Base-by-base conservation (phyloP, 129 eudicot genomes). In the Calendula officinalis region DNA sequence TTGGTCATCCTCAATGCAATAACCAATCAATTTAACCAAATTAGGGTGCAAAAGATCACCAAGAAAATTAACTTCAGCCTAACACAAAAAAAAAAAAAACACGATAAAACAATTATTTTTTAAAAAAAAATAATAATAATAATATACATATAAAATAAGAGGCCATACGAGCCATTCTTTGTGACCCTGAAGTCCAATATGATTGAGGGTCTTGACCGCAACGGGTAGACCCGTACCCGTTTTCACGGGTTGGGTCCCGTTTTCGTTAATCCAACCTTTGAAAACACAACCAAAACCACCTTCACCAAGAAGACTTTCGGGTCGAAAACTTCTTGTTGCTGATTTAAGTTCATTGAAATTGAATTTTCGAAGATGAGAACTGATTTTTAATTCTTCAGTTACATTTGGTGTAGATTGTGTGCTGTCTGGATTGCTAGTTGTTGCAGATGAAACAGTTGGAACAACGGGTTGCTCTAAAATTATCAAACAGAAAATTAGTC, bases 231-330 rank as follows among this genome's bases (percentile, higher is more conserved):
- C 99, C 3, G 91, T 78, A 15, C 98, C 95, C 4, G 89, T 78
- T 73, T 79, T 92, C 30, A 80, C 95, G 0, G 96, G 89, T 4
- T 86, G 62, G 7, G 81, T 79, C 41, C 95, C 91, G 4, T 77
- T 79, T 56, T 88, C 95, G 17, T 81, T 84, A 36, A 92, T 64
- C 99, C 99, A 92, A 56, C 99, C 96, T 71, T 92, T 92, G 66
- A 81, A 92, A 17, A 92, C 99, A 69, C 95, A 86, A 66, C 99
- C 99, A 50, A 92, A 92, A 15, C 99, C 99, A 66, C 99, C 99
- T 42, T 92, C 96, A 62, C 99, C 99, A 16, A 92, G 87, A 13
- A 92, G 86, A 66, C 83, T 81, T 47, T 85, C 96, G 9, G 95
- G 87, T 79, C 95, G 83, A 53, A 92, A 92, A 33, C 82, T 88